Evolutionary conservation across 2,329 filamentous ascomycete genomes (phyloP), one percentile per base, ranked within the genome.

Genomic region (Aspergillus luchuensis): DNA sequence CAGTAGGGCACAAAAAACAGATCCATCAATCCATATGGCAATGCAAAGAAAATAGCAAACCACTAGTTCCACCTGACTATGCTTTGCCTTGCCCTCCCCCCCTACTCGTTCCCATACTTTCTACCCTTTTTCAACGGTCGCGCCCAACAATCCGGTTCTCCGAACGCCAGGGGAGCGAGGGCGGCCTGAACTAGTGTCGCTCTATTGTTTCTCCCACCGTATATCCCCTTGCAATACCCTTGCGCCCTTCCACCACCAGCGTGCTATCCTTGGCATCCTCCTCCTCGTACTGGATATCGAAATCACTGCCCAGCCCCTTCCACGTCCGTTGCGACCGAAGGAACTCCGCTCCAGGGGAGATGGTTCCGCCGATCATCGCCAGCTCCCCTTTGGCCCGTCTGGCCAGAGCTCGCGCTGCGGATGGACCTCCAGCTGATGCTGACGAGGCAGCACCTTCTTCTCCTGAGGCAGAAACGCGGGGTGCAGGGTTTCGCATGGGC

Each of bases 321-420:
- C 95, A 99, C 4, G 91, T 96, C 59, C 95, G 81, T 69, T 93
- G 86, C 3, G 89, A 90, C 33, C 89, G 85, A 64, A 99, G 79
- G 68, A 86, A 98, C 74, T 97, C 91, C 0, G 95, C 95, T 0
- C 92, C 95, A 0, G 95, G 95, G 49, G 94, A 98, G n/a, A 90
- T 82, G 0, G 94, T 86, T 6, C 92, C 92, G 55, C 93, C 94
- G 67, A 98, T 87, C 49, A 88, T 88, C 0, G 91, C 89, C 17
- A 98, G 67, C 65, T 96, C 90, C 2, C 89, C 87, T 57, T 87
- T 88, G 65, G 80, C 72, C 67, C 87, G 82, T 72, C 86, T 87
- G 11, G 88, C 82, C 25, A 98, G 78, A 0, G 87, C 84, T 57
- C 70, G 72, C 57, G 68, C 72, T 66, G 66, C 71, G 52, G 67